phyloP scores from a whole-genome alignment of 1,284 basidiomycete species.

The Microbotryum violaceum region DNA sequence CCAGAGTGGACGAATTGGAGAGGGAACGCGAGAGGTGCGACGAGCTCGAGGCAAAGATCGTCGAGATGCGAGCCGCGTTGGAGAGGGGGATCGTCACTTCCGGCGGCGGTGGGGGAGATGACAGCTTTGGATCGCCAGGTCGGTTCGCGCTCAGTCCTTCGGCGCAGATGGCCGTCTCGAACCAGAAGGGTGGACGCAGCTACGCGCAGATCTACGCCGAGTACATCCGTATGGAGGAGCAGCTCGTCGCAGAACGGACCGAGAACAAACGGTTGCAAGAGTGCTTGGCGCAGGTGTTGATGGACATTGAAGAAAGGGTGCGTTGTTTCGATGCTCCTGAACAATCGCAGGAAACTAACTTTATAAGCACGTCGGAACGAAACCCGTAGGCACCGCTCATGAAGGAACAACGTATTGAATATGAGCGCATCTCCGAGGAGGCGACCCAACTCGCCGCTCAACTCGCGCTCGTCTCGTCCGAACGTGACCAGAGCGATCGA shows the following conservation, averaged over 20 bases:
- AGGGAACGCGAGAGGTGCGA: constrained; percentile 44
- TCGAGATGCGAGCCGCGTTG: constrained; percentile 42
- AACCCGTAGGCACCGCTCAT: constrained; percentile 69
- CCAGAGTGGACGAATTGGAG: constrained; percentile 57
- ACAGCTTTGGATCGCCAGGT: constrained; percentile 9
- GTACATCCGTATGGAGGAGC: constrained; percentile 73
- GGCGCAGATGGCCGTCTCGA: constrained; percentile 16
- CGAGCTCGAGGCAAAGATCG: constrained; percentile 43
- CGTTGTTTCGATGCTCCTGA: constrained; percentile 35
- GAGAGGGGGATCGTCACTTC: constrained; percentile 32
- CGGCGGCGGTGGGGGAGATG: constrained; percentile 9
- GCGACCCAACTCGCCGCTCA: constrained; percentile 70
- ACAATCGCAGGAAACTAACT: not conserved
- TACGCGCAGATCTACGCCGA: constrained; percentile 88
- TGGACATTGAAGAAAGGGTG: constrained; percentile 81
- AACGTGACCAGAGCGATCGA: constrained; percentile 50
- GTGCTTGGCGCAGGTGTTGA: constrained; percentile 60
- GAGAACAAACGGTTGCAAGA: constrained; percentile 76
- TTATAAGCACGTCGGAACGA: no score
- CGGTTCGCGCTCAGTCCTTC: constrained; percentile 25
- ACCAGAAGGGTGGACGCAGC: constrained; percentile 57
- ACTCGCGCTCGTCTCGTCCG: constrained; percentile 61
- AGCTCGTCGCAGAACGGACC: constrained; percentile 63
- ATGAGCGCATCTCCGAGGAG: constrained; percentile 67
- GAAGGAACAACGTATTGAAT: constrained; percentile 75